These are phyloP conservation scores for Cudoniella acicularis DNA, from an alignment of 495 filamentous ascomycete species.

Conservation along the genomic window DNA sequence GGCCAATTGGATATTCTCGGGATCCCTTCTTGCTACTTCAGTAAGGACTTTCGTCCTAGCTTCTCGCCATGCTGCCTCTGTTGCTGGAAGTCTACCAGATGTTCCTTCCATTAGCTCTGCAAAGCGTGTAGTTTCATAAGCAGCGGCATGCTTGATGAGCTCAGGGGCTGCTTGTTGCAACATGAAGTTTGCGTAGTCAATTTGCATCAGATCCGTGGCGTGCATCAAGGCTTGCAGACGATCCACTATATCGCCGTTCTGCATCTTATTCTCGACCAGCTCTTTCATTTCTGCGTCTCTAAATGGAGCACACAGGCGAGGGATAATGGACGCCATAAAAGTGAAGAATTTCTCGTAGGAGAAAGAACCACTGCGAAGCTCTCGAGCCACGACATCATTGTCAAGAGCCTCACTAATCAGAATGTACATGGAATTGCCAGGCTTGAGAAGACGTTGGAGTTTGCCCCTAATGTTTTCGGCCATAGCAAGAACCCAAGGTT, in stretches of 20 bases:
- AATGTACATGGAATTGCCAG: slow-evolving; percentile 75
- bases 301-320: slow-evolving; percentile 88
- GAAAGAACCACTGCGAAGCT: slow-evolving; percentile 78
- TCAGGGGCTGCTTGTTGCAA: slow-evolving; percentile 75
- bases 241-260: slow-evolving; percentile 73
- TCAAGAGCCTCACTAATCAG: slow-evolving; percentile 86
- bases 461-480: slow-evolving; percentile 82
- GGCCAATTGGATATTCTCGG: slow-evolving; percentile 57
- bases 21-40: slow-evolving; percentile 70
- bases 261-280: slow-evolving; percentile 65
- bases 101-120: slow-evolving; percentile 63
- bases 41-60: slow-evolving; percentile 65
- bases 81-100: slow-evolving; percentile 53
- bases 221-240: slow-evolving; percentile 78
- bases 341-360: slow-evolving; percentile 92
- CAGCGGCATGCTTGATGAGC: slow-evolving; percentile 73
- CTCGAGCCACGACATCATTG: slow-evolving; percentile 66
- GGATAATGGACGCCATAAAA: slow-evolving; percentile 85
- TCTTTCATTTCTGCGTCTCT: slow-evolving; percentile 81
- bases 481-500: slow-evolving; percentile 74
- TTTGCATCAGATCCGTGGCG: slow-evolving; percentile 85
- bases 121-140: slow-evolving; percentile 80
- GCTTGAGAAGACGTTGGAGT: slow-evolving; percentile 74
- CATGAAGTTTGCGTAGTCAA: slow-evolving; percentile 95
- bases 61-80: slow-evolving; percentile 66